Evolutionary conservation across 108 stramenopile genomes (phyloP), one percentile per base, ranked within the genome.

Genomic region (Nitzschia inconspicua): DNA sequence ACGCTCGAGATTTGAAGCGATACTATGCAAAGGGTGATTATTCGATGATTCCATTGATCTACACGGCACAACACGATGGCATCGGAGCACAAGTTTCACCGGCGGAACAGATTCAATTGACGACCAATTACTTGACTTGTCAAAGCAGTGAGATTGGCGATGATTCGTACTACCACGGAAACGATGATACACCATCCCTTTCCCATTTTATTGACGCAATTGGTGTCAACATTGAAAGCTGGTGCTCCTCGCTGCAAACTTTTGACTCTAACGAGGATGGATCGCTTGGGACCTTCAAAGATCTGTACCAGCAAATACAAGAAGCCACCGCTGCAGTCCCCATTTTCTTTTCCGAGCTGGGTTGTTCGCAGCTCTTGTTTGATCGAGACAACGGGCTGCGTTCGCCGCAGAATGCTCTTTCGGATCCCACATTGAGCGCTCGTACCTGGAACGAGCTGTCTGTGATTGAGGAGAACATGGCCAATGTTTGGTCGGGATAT

Each of bases 151-250:
- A 3, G 5, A 22, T 9, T 2, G 63, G 31, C 20, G 23, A 37
- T 1, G 44, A 46, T 46, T 19, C 26, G 9, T 22, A 25, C 1
- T 46, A 25, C 10, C n/a, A n/a, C n/a, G n/a, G n/a, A n/a, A 39
- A 39, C 14, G 56, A 44, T 19, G 59, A 60, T 32, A 39, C 37
- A 10, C 11, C 10, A 10, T 11, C 11, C 37, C 10, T 11, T 14
- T 11, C 11, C 37, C n/a, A n/a, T n/a, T n/a, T n/a, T n/a, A 43
- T 47, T 13, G 67, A 64, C 39, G 68, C 78, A 3, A 66, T 80
- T 41, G 84, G 84, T 4, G 53, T 85, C 14, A 85, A 85, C 47
- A 66, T 85, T 37, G 84, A 85, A 53, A 63, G 59, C 40, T 85
- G 84, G 84, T 85, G 84, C 37, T 71, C 72, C 24, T 80, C 81